Evolutionary conservation across 441 rosid genomes (phyloP).

Genomic region (Populus hybrid): DNA sequence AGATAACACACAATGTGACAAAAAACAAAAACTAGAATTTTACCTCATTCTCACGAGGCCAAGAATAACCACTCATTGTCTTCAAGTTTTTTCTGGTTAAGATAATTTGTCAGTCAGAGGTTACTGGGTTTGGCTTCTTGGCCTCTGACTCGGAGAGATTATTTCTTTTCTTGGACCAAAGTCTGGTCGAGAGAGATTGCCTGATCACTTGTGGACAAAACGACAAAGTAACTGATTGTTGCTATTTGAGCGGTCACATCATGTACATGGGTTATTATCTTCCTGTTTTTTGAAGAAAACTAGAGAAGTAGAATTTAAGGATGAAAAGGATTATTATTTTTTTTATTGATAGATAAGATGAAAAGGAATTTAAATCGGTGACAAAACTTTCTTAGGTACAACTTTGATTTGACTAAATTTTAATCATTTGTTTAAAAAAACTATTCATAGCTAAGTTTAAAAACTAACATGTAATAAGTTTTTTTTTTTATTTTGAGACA

Average conservation of each 20-base stretch:
- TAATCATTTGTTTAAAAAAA: too few relatives aligned
- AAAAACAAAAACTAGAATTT: too few relatives aligned
- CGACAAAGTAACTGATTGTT: not conserved
- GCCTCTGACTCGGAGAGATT: not conserved
- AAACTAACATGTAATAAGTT: not conserved
- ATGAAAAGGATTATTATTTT: too few relatives aligned
- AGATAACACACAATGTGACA: not conserved
- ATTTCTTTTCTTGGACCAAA: too few relatives aligned
- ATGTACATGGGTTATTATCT: too few relatives aligned
- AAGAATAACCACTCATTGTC: conserved; percentile 6
- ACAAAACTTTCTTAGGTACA: not conserved
- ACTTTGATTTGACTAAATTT: not conserved
- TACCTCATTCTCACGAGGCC: not conserved
- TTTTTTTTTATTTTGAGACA: too few relatives aligned
- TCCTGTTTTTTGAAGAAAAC: too few relatives aligned
- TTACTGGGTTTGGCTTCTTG: not conserved
- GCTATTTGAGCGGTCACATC: not conserved
- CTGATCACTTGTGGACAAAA: too few relatives aligned
- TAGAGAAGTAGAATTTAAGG: too few relatives aligned
- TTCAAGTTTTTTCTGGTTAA: not conserved
- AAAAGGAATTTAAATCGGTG: not conserved
- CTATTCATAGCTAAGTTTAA: not conserved
- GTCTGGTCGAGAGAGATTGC: too few relatives aligned
- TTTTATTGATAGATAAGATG: not conserved
- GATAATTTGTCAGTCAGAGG: not conserved